These are phyloP conservation scores for Chrysoporthe puriensis DNA, from an alignment of 2,329 filamentous ascomycete genomes.

Conservation along the genomic window DNA sequence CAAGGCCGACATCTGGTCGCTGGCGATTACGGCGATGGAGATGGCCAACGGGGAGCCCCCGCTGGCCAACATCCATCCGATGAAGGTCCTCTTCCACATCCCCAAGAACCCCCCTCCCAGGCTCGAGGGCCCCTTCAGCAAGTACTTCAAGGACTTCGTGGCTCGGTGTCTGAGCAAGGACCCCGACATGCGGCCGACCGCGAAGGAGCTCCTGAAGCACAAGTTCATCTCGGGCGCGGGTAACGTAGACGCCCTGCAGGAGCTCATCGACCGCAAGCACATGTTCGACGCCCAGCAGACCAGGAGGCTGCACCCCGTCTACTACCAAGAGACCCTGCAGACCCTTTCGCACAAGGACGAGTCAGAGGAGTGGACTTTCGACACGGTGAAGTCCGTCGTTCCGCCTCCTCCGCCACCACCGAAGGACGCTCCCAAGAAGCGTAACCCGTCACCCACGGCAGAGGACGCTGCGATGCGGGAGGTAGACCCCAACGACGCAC, in stretches of 20 bases:
- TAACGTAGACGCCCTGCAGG: slow-evolving; percentile 84
- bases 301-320: slow-evolving; percentile 72
- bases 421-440: slow-evolving; percentile 55
- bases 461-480: slow-evolving; percentile 65
- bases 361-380: slow-evolving; percentile 85
- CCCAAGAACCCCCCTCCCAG: slow-evolving; percentile 85
- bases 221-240: slow-evolving; percentile 86
- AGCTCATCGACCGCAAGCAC: slow-evolving; percentile 81
- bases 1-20: slow-evolving; percentile 91
- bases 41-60: slow-evolving; percentile 89
- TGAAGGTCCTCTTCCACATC: slow-evolving; percentile 92
- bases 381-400: slow-evolving; percentile 80
- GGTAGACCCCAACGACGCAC: slow-evolving; percentile 64
- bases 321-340: slow-evolving; percentile 91
- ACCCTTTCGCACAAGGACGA: slow-evolving; percentile 69
- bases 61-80: slow-evolving; percentile 81
- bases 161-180: slow-evolving; percentile 91
- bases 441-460: slow-evolving; percentile 60
- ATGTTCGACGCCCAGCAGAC: slow-evolving; percentile 78
- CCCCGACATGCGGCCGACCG: slow-evolving; percentile 79
- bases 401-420: slow-evolving; percentile 43
- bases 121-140: slow-evolving; percentile 84
- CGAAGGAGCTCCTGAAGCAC: slow-evolving; percentile 85
- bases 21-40: slow-evolving; percentile 91
- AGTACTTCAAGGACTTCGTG: slow-evolving; percentile 93